Conservation (phyloP, 2,329 filamentous ascomycete species). For the Fusarium paranaense region DNA sequence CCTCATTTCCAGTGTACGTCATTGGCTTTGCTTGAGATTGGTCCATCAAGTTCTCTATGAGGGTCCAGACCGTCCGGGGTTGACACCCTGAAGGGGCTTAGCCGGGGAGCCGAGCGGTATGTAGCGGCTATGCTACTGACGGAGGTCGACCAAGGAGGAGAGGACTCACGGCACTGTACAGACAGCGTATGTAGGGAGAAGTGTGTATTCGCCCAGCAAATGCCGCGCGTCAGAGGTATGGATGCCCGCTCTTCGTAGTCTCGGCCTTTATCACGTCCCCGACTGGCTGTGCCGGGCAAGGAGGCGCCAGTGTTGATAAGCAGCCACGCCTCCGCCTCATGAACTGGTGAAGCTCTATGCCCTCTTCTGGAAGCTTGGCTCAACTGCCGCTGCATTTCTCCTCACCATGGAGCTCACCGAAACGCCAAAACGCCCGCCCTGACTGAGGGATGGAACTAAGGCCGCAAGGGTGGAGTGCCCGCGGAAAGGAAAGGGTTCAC, state of each 20-base stretch:
- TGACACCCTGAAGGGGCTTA: slow-evolving; percentile 18
- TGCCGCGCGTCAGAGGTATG: slow-evolving; percentile 13
- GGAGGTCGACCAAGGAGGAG: slow-evolving; percentile 26
- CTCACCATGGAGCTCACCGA: not conserved
- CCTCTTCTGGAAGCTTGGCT: slow-evolving; percentile 33
- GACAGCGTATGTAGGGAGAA: slow-evolving; percentile 16
- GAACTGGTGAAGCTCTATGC: not conserved
- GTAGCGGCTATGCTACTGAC: slow-evolving; percentile 28
- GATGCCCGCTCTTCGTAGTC: slow-evolving; percentile 10
- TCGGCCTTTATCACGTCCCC: not conserved
- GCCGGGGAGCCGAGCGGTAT: slow-evolving; percentile 19
- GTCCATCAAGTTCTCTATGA: slow-evolving; percentile 33
- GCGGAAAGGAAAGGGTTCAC: slow-evolving; percentile 12
- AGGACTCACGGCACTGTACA: slow-evolving; percentile 1
- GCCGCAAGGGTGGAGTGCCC: slow-evolving; percentile 3
- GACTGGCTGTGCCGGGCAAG: not conserved
- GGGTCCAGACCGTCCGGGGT: slow-evolving; percentile 38
- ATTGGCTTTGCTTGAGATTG: slow-evolving; percentile 25
- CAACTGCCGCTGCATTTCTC: slow-evolving; percentile 24
- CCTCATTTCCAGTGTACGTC: slow-evolving; percentile 22
- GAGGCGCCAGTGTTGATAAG: not conserved
- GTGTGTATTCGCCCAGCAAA: slow-evolving; percentile 21
- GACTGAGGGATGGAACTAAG: not conserved
- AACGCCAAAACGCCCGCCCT: not conserved
- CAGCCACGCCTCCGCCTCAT: not conserved